Evolutionary conservation across 768 basidiomycete species (phyloP), one percentile per base, ranked within the genome.

Genomic region (Boletellus sp.): DNA sequence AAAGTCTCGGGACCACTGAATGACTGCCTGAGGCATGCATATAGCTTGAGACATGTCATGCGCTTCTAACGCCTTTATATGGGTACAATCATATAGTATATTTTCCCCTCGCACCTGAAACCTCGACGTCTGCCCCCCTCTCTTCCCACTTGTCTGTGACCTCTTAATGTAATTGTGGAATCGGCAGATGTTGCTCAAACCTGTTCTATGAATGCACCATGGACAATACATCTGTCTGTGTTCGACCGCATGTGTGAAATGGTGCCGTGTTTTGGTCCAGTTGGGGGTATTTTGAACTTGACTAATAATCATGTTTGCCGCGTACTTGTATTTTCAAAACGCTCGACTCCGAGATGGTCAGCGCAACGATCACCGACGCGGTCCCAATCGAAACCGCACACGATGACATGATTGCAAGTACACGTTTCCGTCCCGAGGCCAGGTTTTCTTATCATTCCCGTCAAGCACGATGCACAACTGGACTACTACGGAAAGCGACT

Each of bases 401-500:
- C 67, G 92, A 95, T 69, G 96, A 98, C 71, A 96, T 97, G 92
- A 97, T 98, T 57, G 95, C 96, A 70, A 72, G 49, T 31, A 26
- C 24, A 12, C 22, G 17, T 39, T 24, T 9, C 13, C 2, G 9
- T 33, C 23, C 3, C 7, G 13, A 2, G 2, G 10, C 6, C 19
- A 38, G 35, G 19, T 32, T 15, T 24, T 41, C 19, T 31, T 48
- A 39, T 20, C 31, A 6, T 45, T n/a, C 24, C 23, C 32, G 28
- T 8, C 33, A 60, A 96, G 94, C 95, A 98, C 67, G 96, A 99
- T 67, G 94, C 95, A 17, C 96, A 98, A 62, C 74, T 99, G 17
- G 95, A 99, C 72, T 98, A 96, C 76, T 96, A 96, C 60, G 94
- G 94, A 31, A 93, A 94, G 69, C 83, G 94, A 37, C 83, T 99